Evolutionary conservation across 164 flowering plant species (phyloP), one percentile per base, ranked within the genome.

Genomic region (Umbilicus rupestris): DNA sequence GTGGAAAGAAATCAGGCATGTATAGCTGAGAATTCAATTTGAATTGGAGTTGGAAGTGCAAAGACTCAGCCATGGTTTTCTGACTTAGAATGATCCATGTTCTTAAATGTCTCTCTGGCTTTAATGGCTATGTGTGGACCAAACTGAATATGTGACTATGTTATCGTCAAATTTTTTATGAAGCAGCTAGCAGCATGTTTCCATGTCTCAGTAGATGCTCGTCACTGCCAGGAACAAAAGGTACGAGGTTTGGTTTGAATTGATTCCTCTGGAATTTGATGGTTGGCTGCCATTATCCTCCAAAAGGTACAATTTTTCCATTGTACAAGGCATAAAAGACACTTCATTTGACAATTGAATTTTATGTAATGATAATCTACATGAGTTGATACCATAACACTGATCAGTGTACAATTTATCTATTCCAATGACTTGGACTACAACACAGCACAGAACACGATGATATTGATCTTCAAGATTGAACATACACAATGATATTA

Each of bases 21-120:
- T 52, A 52, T 52, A 52, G 59, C 59, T 52, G 59, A 52, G 31
- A 52, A 52, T 12, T 52, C 59, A 31, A 52, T 49, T 26, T 52
- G 17, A 11, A 24, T 52, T 52, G 59, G 57, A 50, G 31, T 52
- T 49, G 26, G 17, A 46, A 50, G 29, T 20, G 57, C 10, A 50
- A 20, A 20, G 22, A 24, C 57, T 20, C 22, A 19, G 57, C 50
- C 50, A 46, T 12, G 50, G 49, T 49, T 49, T 20, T 6, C 28
- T 49, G 26, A 20, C 55, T 15, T 45, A 17, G 49, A 16, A 45
- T 20, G 1, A 35, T 46, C 50, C 50, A 46, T 46, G 20, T 46
- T 17, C 50, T 46, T 46, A 17, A 46, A 19, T 46, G 20, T 46
- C 17, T 5, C 17, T 46, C 50, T 46, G 2, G 55, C 20, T 20